Evolutionary conservation across 371 early-diverging fungal genomes (phyloP), one percentile per base, ranked within the genome.

Genomic region (Modicella reniformis): DNA sequence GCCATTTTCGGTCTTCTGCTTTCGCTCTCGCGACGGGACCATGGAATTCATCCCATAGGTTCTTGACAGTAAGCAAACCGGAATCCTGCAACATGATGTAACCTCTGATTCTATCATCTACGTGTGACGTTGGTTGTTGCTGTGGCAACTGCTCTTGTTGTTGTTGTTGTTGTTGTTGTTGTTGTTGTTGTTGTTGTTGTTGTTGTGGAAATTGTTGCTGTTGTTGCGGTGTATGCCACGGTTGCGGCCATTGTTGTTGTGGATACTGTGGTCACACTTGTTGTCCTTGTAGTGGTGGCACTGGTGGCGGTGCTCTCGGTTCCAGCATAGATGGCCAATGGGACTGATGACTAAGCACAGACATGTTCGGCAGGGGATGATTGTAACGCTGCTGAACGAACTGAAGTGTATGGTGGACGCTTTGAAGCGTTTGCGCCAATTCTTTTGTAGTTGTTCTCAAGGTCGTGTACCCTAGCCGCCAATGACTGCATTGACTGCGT

Each of bases 21-120:
- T 29, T 59, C 17, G 67, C 59, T 52, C n/a, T 30, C 13, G 40
- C 52, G 12, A 65, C 28, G 2, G 51, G 40, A 51, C 67, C 67
- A 59, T 59, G 32, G 41, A 52, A 66, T 30, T 66, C 67, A 21
- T 58, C 52, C 67, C 67, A 66, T 10, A 32, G 41, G 26, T 52
- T 44, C n/a, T 52, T n/a, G 29, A 59, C 32, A 21, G 59, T 59
- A 25, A 66, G 28, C 23, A 6, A n/a, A 13, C 41, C 59, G 23
- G 33, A 59, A 40, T 66, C 67, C 7, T 33, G 51, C n/a, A 52
- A 10, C 7, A 66, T 57, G 3, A 50, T 9, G 25, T 66, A 66
- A 6, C 67, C 59, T 34, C 50, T 57, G 33, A 21, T 48, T 23
- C 57, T 30, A 7, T 50, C 37, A 8, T 33, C 65, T 15, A 8